Evolutionary conservation across 441 rosid genomes (phyloP), one percentile per base, ranked within the genome.

Genomic region (Euphorbia corollata): DNA sequence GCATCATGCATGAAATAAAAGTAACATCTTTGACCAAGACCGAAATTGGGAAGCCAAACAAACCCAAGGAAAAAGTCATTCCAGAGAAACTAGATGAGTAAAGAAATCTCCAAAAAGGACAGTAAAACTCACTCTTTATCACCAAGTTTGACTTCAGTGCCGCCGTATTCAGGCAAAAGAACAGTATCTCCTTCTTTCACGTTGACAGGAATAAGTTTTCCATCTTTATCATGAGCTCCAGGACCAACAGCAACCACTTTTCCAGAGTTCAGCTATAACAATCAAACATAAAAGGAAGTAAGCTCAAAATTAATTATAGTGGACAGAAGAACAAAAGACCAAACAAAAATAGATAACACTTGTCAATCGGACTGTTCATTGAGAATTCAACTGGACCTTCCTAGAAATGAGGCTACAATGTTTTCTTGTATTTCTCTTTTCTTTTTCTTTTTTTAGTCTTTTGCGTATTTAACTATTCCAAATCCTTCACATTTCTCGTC

Each of bases 131-230:
- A 89, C 85, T 85, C 86, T 74, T 87, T 87, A 22, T 89, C 92
- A 48, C 83, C 89, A n/a, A 85, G 91, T 80, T 87, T 89, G 48
- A 87, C 83, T 63, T 83, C 72, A 24, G 85, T 76, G 60, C 96
- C 90, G 0, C 86, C 89, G 10, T 77, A 87, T 19, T 87, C 87
- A 27, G 90, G 89, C 71, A 89, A 68, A 47, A 87, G 87, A 13
- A 87, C 90, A 23, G 70, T 82, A 74, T 87, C 91, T 13, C 89
- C 96, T 80, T 89, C 90, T 84, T 84, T 89, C 11, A 87, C 68
- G 34, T 75, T 32, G 63, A 85, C 81, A 32, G 87, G 86, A 60
- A 87, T 71, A 8, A 74, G 54, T 43, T 85, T 81, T 57, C 86
- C 87, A 4, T 86, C 80, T 71, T 68, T 71, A 71, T 80, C 83